A percentile compares a stretch with the other conserved stretches of the same genome.
These are phyloP conservation scores for Sequoia sempervirens DNA, from an alignment of 75 land plant genomes.

Conservation along the genomic window DNA sequence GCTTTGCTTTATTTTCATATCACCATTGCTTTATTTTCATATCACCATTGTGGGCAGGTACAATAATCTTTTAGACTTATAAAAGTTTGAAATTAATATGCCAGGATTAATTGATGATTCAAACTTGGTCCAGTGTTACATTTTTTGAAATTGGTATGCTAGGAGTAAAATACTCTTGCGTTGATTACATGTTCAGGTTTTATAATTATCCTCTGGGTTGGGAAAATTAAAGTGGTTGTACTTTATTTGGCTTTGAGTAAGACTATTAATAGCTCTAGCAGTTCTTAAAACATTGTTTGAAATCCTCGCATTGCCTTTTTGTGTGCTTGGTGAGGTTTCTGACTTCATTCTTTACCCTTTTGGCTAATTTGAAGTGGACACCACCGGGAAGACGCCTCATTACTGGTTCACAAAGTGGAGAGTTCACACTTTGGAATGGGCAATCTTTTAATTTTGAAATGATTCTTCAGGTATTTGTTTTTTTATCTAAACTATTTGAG, in stretches of 20 bases:
- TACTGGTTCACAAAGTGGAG: conserved; percentile 99
- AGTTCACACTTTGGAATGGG: conserved; percentile 99
- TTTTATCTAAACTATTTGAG: background rate
- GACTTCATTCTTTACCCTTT: background rate
- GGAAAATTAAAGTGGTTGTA: background rate
- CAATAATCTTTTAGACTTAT: background rate
- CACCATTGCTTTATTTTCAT: too few relatives aligned
- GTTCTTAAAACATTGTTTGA: background rate
- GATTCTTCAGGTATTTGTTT: conserved; percentile 82
- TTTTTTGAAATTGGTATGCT: background rate
- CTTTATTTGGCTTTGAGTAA: background rate
- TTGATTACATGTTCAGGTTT: background rate
- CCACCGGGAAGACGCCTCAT: conserved; percentile 98
- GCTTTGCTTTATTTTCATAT: too few relatives aligned
- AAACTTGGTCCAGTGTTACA: background rate
- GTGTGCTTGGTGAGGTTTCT: background rate
- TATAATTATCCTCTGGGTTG: background rate
- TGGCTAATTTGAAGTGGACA: conserved; percentile 68
- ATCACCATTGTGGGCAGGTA: background rate
- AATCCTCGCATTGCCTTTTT: background rate
- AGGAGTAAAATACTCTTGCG: background rate
- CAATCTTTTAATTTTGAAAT: conserved; percentile 98
- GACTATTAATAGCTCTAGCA: background rate
- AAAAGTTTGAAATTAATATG: background rate
- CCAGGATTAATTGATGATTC: background rate